Evolutionary conservation across 1,284 basidiomycete genomes (phyloP).

Genomic region (Rhodotorula sp.): DNA sequence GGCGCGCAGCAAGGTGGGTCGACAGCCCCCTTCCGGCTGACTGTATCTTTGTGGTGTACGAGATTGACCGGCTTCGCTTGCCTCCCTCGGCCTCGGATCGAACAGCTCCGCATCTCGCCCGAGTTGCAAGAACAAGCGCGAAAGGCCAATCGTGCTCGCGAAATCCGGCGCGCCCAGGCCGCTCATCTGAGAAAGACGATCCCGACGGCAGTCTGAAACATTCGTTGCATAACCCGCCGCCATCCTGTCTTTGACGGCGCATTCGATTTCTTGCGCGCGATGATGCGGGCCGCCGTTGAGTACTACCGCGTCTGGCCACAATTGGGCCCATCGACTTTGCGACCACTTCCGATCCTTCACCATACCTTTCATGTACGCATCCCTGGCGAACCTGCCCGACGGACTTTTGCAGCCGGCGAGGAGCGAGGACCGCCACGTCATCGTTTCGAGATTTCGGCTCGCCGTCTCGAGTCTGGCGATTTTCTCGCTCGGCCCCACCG

Average conservation of each 20-base stretch:
- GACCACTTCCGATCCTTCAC: not conserved
- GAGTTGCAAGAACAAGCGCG: not conserved
- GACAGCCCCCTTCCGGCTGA: no score
- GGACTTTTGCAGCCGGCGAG: no score
- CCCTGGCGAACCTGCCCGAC: no score
- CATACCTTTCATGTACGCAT: no score
- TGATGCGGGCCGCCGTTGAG: no score
- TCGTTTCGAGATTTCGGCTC: not conserved
- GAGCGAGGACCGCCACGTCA: not conserved
- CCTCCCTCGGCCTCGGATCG: not conserved
- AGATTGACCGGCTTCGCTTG: no score
- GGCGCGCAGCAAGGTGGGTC: conserved; percentile 11
- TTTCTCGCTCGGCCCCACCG: not conserved
- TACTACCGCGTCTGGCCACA: no score
- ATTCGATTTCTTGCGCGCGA: not conserved
- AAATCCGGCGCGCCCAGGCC: not conserved
- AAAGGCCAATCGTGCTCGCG: not conserved
- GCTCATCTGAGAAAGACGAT: not conserved
- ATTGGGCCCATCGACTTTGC: no score
- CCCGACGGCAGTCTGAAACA: no score
- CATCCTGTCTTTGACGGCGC: not conserved
- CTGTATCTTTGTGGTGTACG: no score
- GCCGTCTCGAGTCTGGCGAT: not conserved
- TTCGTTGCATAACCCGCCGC: no score
- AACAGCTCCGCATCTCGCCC: conserved; percentile 11